Percentiles rank a stretch among this genome's conserved stretches.
Evolutionary conservation across 192 early-diverging fungal species (phyloP).

Genomic region (Gonapodya sp.): DNA sequence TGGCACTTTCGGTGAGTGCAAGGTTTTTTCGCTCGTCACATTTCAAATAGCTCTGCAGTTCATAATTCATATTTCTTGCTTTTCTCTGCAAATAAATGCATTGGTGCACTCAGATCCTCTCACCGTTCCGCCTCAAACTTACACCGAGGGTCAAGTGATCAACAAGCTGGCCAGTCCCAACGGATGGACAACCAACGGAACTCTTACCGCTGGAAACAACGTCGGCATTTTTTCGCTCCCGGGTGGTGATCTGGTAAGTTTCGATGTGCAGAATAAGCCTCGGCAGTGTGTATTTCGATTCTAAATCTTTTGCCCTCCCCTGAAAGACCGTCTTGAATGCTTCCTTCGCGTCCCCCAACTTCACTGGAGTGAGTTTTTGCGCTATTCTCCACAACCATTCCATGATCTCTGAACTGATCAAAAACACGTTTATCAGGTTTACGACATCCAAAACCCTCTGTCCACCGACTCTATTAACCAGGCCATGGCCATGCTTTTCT

Average conservation of each 20-base stretch:
- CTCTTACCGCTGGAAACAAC: background rate
- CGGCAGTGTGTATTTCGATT: too few relatives aligned
- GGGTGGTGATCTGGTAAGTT: background rate
- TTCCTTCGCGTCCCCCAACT: background rate
- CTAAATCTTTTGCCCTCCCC: too few relatives aligned
- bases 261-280: too few relatives aligned
- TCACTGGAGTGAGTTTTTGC: background rate
- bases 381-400: too few relatives aligned
- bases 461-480: background rate
- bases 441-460: background rate
- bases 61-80: background rate
- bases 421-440: too few relatives aligned
- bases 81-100: too few relatives aligned
- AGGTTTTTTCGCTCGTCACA: background rate
- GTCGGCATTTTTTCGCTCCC: background rate
- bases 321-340: background rate
- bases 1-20: slow-evolving; percentile 2
- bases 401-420: too few relatives aligned
- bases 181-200: background rate
- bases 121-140: background rate
- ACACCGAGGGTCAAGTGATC: background rate
- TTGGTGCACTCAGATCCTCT: too few relatives aligned
- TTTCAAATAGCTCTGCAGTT: background rate
- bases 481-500: background rate
- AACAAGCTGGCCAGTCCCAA: slow-evolving; percentile 2